phyloP scores from a whole-genome alignment of 2,329 filamentous ascomycete species.

The Tolypocladium sp. region DNA sequence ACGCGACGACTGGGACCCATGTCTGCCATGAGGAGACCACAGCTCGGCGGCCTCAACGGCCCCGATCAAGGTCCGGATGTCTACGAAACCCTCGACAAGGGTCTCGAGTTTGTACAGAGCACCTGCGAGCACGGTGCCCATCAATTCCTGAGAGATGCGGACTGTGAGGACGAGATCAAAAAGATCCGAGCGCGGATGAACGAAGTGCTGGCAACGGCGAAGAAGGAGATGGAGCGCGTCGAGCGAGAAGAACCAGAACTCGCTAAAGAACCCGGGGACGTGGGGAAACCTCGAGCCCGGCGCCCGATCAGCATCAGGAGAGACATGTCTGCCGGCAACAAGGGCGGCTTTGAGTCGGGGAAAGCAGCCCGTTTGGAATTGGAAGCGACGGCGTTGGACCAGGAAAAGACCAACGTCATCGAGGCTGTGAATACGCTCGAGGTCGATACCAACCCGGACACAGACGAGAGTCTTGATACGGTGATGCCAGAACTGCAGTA shows the following conservation, averaged over 20 bases:
- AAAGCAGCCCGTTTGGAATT: slow-evolving; percentile 13
- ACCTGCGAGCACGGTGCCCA: slow-evolving; percentile 83
- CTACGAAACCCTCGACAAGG: slow-evolving; percentile 69
- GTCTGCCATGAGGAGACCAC: slow-evolving; percentile 14
- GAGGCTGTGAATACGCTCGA: slow-evolving; percentile 17
- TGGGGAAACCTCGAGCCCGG: slow-evolving; percentile 36
- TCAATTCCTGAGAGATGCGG: slow-evolving; percentile 79
- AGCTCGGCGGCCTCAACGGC: slow-evolving; percentile 10
- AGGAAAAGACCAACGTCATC: slow-evolving; percentile 8
- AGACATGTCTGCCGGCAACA: slow-evolving; percentile 24
- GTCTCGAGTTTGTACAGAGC: slow-evolving; percentile 69
- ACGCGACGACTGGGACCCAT: slow-evolving; percentile 22
- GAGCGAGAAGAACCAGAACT: slow-evolving; percentile 41
- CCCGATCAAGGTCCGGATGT: slow-evolving; percentile 30
- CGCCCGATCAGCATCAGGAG: slow-evolving; percentile 45
- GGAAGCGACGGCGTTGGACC: slow-evolving; percentile 8
- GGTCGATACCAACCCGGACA: slow-evolving; percentile 24
- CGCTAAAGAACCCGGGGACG: slow-evolving; percentile 26
- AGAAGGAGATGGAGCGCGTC: slow-evolving; percentile 48
- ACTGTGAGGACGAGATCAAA: slow-evolving; percentile 68
- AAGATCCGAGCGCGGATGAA: slow-evolving; percentile 58
- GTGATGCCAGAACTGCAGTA: slow-evolving; percentile 29
- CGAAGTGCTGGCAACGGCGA: slow-evolving; percentile 53
- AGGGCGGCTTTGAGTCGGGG: slow-evolving; percentile 14
- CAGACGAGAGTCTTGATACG: slow-evolving; percentile 33